These are phyloP conservation scores for Fusarium musae DNA, from an alignment of 2,329 filamentous ascomycete genomes.

Conservation along the genomic window DNA sequence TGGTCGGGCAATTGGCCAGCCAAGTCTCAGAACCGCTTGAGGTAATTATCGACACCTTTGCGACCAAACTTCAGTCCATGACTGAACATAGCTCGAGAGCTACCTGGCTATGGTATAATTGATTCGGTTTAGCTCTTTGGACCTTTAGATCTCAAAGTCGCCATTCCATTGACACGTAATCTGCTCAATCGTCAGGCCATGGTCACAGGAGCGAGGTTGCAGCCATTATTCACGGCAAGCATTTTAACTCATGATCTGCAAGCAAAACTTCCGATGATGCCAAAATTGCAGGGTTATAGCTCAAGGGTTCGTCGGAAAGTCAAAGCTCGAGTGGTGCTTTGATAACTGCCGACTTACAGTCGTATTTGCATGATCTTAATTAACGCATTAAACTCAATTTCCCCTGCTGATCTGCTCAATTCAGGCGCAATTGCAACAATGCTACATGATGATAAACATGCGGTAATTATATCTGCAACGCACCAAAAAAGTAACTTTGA, in stretches of 20 bases:
- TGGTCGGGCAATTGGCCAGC: neutral
- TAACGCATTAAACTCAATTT: neutral
- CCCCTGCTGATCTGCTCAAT: neutral
- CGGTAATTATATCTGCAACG: neutral
- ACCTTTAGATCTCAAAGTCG: neutral
- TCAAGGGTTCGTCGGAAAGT: neutral
- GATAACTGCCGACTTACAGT: neutral
- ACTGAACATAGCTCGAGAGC: neutral
- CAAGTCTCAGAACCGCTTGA: neutral
- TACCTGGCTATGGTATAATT: neutral
- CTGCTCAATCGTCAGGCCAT: neutral
- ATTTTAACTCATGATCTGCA: neutral
- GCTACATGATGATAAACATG: neutral
- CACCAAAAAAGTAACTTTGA: neutral
- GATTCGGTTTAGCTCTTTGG: too few species aligned
- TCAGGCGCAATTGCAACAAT: too few species aligned
- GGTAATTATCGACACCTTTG: neutral
- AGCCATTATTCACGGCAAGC: neutral
- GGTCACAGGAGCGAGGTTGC: neutral
- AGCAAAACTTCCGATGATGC: neutral
- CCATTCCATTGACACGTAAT: neutral
- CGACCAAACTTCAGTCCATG: neutral
- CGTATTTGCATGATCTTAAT: neutral
- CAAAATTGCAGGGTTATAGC: neutral
- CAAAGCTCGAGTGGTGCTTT: neutral